Evolutionary conservation across 768 basidiomycete genomes (phyloP), one percentile per base, ranked within the genome.

Genomic region (Coprinopsis strossmayeri): DNA sequence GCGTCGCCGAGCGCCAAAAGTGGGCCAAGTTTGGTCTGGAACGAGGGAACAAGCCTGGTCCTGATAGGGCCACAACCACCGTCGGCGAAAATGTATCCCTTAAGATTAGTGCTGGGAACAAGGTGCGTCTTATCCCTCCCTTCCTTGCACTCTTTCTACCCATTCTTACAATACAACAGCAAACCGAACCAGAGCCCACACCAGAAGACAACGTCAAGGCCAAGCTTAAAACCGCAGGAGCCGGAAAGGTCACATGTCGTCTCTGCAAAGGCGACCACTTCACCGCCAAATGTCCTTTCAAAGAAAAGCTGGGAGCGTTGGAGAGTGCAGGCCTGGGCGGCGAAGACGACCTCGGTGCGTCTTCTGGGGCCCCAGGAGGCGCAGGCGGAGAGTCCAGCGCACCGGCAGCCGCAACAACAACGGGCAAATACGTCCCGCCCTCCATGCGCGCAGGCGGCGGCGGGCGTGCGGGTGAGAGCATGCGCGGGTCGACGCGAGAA

Each of bases 211-310:
- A 70, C 38, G 62, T 83, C 55, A 91, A 91, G 65, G 67, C 63
- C 10, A 81, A 79, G 52, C 77, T 87, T 45, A 77, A 76, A 13
- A 81, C 81, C 47, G 79, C 82, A 1, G 91, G 91, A 52, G 82
- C 82, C 18, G 91, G 91, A 61, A 92, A 92, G 62, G 89, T 99
- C 54, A 68, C 76, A 37, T 99, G 96, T 76, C 79, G 96, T 55
- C 70, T 96, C 48, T 98, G 96, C 72, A 91, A 95, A 63, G 96
- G 95, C 45, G 88, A 87, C 55, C 96, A 98, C 71, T 98, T 94
- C 68, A 99, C 96, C 12, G 88, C 93, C 54, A 93, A 94, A 66
- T 98, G 96, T 77, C 96, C 96, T 4, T 94, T 93, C 78, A 96
- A 93, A 69, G 93, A 97, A 59, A 87, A 88, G 7, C 78, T 99